Percentiles rank a stretch among this genome's conserved stretches.
These are phyloP conservation scores for Ambrosia artemisiifolia DNA, from an alignment of 129 eudicot species.

Conservation along the genomic window DNA sequence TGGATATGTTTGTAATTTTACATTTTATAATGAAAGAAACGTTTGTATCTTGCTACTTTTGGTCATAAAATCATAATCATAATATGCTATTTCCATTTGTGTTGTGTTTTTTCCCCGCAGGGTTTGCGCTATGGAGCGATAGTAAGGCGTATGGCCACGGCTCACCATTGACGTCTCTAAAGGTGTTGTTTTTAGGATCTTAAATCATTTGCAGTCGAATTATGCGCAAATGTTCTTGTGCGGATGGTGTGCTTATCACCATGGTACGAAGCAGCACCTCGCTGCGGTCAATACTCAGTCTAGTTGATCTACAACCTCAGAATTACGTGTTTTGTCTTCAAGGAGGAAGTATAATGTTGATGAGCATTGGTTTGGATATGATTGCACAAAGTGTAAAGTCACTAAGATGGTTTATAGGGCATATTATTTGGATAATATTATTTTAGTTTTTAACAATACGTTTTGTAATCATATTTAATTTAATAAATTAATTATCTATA, in stretches of 20 bases:
- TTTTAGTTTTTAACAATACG: neutral
- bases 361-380: conserved; percentile 13
- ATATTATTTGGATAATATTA: neutral
- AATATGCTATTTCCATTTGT: neutral
- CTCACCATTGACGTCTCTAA: conserved; percentile 72
- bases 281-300: conserved; percentile 1
- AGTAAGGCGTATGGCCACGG: conserved; percentile 61
- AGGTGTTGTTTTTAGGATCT: conserved; percentile 61
- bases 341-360: conserved; percentile 24
- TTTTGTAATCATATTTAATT: conserved; percentile 11
- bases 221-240: conserved; percentile 9
- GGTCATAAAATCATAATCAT: neutral
- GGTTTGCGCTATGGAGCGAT: conserved; percentile 78
- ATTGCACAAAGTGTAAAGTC: conserved; percentile 23
- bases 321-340: conserved; percentile 16
- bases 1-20: neutral
- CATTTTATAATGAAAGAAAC: neutral
- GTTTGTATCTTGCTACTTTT: neutral
- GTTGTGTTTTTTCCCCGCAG: conserved; percentile 31
- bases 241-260: conserved; percentile 6
- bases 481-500: neutral
- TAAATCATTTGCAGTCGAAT: conserved; percentile 25
- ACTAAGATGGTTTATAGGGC: neutral
- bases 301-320: conserved; percentile 4
- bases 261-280: neutral